Base-by-base conservation (phyloP, 1,284 basidiomycete species). In the Trichosporon sp. region DNA sequence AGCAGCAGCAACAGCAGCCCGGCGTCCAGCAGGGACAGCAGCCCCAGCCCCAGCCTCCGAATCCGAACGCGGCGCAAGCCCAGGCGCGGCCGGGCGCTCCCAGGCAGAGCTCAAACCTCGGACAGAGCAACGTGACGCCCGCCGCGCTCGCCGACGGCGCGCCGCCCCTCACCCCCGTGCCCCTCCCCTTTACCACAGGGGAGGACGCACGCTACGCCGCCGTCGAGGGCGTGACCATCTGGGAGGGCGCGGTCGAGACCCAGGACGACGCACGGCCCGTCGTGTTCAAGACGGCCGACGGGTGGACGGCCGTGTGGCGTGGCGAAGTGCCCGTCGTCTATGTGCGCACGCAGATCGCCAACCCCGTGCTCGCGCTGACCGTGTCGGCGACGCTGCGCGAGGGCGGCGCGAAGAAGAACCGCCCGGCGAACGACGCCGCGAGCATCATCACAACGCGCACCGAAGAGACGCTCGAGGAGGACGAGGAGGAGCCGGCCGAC, bases 331-430 rank as follows among this genome's bases (percentile, higher is more conserved):
- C 89, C 53, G 88, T 95, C 60, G 69, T 70, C 0, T 94, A 90
- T 79, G 83, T 93, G 42, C 86, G 89, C 32, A 88, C 92, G n/a
- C 85, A 86, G 60, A 87, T 90, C 51, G 75, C 83, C 1, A 88
- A 93, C 73, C 92, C 93, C 2, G 80, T 95, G 5, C 85, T 95
- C 18, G 92, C 90, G 73, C 81, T 95, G 21, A 95, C 93, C 0
- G 86, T 89, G 2, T 92, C 91, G 0, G 86, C 89, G 13, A 95
- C 92, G 0, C 83, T 94, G 18, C 87, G 92, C 23, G 73, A 71
- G 29, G 47, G 62, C 31, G 71, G 68, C 0, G 69, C 65, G n/a
- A 60, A 60, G 56, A 60, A 60, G 56, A 60, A 6, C 56, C 29
- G 56, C 9, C 29, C 29, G 4, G 74, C 70, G 15, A 60, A 73